Base-by-base conservation (phyloP, 2,329 filamentous ascomycete genomes). In the Paraphaeosphaeria sporulosa region DNA sequence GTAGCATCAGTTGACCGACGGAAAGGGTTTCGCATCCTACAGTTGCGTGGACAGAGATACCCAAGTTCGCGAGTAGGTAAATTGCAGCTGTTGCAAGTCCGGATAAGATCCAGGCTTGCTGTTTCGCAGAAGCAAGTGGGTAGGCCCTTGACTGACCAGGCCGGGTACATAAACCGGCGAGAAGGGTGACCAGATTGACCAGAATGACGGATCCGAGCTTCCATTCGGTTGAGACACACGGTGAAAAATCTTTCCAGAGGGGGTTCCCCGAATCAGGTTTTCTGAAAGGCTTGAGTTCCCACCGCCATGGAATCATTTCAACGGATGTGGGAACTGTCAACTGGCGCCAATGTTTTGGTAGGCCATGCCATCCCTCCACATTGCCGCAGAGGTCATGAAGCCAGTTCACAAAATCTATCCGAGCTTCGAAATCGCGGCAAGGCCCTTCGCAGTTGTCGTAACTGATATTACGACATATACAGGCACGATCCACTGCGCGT, bases 231-330 rank as follows among this genome's bases (percentile, higher is more conserved):
- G 71, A 71, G 32, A 64, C 43, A 64, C 68, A 73, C 57, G 55
- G 59, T 19, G 59, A 32, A 1, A 38, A 32, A 25, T 25, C 32
- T 27, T 58, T 13, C 17, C 7, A 32, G 30, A 6, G 30, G 30
- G 4, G 30, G 10, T 32, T 32, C 8, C 10, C 10, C 34, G 27
- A 17, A 17, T 32, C 36, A 32, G 59, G 57, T 25, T 55, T 8
- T 25, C 60, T 47, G 25, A 17, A 62, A 54, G 70, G 57, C 56
- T 61, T 69, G 51, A 71, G 25, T n/a, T 42, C 64, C 73, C 74
- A 77, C 61, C 52, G 48, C 73, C 74, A 76, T 59, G 75, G 74
- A 53, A 76, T 71, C 66, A 75, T 66, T 8, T 77, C 75, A 44
- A 60, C 46, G 15, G 58, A 10, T 21, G 61, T 71, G 52, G 64